Conservation (phyloP, 805 yeast species). For the Nakazawaea ernobii region DNA sequence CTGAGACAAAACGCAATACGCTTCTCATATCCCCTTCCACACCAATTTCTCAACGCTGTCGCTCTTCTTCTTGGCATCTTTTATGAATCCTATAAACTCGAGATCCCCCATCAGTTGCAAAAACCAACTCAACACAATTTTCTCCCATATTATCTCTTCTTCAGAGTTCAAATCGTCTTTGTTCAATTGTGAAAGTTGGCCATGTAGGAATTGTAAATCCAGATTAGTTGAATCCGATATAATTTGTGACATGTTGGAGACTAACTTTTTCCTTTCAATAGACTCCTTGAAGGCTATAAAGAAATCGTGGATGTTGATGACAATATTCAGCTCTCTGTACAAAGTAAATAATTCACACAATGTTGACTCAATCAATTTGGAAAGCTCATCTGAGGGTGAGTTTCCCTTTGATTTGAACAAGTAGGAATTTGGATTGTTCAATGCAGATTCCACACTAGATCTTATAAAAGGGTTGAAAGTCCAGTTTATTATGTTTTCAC, state of each 20-base stretch:
- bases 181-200: not conserved
- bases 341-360: conserved; percentile 55
- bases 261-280: conserved; percentile 24
- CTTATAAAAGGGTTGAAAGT: conserved; percentile 41
- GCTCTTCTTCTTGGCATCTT: conserved; percentile 48
- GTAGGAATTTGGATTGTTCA: conserved; percentile 32
- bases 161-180: conserved; percentile 11
- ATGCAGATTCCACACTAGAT: conserved; percentile 31
- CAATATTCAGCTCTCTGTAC: conserved; percentile 73
- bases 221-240: not conserved
- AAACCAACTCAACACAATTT: conserved; percentile 63
- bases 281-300: conserved; percentile 34
- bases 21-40: conserved; percentile 56
- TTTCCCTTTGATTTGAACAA: conserved; percentile 7
- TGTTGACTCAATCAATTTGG: conserved; percentile 42
- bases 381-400: conserved; percentile 18
- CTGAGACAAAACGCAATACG: not conserved
- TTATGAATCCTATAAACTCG: conserved; percentile 61
- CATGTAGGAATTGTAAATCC: not conserved
- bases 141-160: conserved; percentile 47
- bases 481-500: conserved; percentile 17
- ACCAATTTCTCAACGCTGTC: conserved; percentile 64
- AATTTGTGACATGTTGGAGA: conserved; percentile 11
- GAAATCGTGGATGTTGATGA: conserved; percentile 31
- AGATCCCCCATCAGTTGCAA: conserved; percentile 69